A percentile compares a stretch with the other conserved stretches of the same genome.
phyloP scores from a whole-genome alignment of 495 filamentous ascomycete species.

The Podospora comata region DNA sequence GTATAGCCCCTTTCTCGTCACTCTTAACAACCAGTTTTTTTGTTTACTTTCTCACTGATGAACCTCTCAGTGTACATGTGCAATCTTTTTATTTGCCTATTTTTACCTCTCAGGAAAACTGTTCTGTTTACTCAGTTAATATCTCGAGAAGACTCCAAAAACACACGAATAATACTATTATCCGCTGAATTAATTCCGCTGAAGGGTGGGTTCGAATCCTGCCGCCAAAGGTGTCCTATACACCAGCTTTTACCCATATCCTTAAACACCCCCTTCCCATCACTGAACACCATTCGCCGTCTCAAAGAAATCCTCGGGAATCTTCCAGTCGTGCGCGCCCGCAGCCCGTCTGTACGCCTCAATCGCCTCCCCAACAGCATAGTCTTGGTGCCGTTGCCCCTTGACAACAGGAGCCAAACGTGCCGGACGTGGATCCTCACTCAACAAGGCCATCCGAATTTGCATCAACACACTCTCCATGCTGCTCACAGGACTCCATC shows the following conservation, averaged over 20 bases:
- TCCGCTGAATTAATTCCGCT: background rate
- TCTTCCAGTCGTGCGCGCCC: slow-evolving; percentile 60
- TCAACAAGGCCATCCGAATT: slow-evolving; percentile 73
- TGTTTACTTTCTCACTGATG: background rate
- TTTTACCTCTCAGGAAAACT: background rate
- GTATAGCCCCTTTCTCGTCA: background rate
- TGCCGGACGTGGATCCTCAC: slow-evolving; percentile 66
- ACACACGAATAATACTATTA: no score
- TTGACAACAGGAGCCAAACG: slow-evolving; percentile 44
- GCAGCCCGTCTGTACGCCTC: slow-evolving; percentile 70
- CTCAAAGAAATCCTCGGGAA: slow-evolving; percentile 44
- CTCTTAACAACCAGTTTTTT: background rate
- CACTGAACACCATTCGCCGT: slow-evolving; percentile 18
- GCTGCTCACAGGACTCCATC: slow-evolving; percentile 70
- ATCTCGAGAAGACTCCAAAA: no score
- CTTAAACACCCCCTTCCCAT: background rate
- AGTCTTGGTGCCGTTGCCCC: slow-evolving; percentile 42
- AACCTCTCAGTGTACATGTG: background rate
- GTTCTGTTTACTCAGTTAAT: no score
- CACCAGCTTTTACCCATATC: background rate
- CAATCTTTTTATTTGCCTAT: background rate
- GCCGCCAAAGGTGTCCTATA: background rate
- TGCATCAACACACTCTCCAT: slow-evolving; percentile 83
- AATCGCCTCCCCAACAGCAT: slow-evolving; percentile 66
- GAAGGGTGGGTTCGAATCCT: background rate